phyloP scores from a whole-genome alignment of 208 protist genomes.

The Tritrichomonas foetus region DNA sequence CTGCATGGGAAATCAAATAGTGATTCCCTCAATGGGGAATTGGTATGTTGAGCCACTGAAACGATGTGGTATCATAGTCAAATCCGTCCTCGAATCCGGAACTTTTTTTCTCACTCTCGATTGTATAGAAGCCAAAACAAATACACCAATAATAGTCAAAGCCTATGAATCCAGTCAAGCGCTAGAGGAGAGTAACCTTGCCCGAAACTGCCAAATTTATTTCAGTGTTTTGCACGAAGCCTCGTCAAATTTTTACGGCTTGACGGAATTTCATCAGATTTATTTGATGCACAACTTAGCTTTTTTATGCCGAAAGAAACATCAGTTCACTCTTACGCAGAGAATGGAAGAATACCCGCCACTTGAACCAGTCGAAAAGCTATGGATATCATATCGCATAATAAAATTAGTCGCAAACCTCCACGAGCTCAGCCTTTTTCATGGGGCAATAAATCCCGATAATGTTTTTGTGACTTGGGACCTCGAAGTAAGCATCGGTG shows the following conservation, averaged over 20 bases:
- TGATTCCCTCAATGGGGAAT: constrained; percentile 5
- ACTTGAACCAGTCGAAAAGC: background rate
- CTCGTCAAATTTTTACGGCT: too few species aligned
- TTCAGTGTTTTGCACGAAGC: background rate
- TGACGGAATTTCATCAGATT: background rate
- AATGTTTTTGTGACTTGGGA: background rate
- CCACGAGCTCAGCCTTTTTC: background rate
- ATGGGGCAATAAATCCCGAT: background rate
- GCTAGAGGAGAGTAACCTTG: background rate
- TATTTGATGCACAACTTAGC: background rate
- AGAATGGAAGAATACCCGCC: constrained; percentile 7
- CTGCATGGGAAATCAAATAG: constrained; percentile 40
- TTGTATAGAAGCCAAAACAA: background rate
- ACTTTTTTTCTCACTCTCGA: constrained; percentile 9
- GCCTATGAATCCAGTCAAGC: background rate
- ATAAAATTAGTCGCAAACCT: background rate
- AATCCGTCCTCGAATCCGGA: background rate
- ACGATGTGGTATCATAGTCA: background rate
- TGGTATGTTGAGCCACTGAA: background rate
- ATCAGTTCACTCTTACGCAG: background rate
- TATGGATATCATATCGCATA: background rate
- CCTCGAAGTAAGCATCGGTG: background rate
- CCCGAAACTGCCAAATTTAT: background rate
- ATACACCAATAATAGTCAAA: background rate
- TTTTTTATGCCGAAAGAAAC: background rate